phyloP scores from a whole-genome alignment of 495 filamentous ascomycete species.

The Penicillium maclennaniae region DNA sequence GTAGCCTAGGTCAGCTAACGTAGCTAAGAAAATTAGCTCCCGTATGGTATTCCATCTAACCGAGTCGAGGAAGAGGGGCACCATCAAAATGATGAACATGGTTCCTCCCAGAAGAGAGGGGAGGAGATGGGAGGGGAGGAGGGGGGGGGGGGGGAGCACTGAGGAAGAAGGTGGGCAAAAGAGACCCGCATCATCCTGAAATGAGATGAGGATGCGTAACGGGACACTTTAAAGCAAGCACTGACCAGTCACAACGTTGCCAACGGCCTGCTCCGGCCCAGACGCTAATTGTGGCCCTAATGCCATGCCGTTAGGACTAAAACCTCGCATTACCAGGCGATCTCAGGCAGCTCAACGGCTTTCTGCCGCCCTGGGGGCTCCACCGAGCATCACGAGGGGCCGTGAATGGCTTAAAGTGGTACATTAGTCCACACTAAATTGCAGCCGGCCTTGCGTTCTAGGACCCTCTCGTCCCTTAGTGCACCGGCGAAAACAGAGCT shows the following conservation, averaged over 20 bases:
- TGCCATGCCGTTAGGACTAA: constrained; percentile 29
- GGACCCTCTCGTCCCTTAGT: no score
- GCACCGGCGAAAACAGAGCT: not conserved
- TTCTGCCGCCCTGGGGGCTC: constrained; percentile 3
- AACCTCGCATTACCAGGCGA: constrained; percentile 4
- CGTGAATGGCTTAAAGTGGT: not conserved
- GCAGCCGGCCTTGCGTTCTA: no score
- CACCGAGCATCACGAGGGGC: constrained; percentile 16
- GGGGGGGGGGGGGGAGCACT: no score
- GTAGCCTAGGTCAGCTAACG: not conserved
- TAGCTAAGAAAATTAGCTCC: not conserved
- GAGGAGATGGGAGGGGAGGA: not conserved
- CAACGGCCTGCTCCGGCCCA: constrained; percentile 17
- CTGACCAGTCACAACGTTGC: constrained; percentile 16
- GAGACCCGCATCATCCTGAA: constrained; percentile 26
- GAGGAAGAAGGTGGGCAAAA: not conserved
- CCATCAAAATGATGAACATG: constrained; percentile 5
- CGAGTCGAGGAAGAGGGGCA: constrained; percentile 10
- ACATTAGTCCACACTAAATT: no score
- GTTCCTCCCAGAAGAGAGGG: constrained; percentile 1
- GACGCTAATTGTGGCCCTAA: constrained; percentile 21
- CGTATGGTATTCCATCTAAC: constrained; percentile 1
- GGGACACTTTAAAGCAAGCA: constrained; percentile 19
- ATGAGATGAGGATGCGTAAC: constrained; percentile 25
- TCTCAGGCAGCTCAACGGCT: constrained; percentile 18